Conservation (phyloP, 2,329 filamentous ascomycete species). For the Talaromyces atroroseus region DNA sequence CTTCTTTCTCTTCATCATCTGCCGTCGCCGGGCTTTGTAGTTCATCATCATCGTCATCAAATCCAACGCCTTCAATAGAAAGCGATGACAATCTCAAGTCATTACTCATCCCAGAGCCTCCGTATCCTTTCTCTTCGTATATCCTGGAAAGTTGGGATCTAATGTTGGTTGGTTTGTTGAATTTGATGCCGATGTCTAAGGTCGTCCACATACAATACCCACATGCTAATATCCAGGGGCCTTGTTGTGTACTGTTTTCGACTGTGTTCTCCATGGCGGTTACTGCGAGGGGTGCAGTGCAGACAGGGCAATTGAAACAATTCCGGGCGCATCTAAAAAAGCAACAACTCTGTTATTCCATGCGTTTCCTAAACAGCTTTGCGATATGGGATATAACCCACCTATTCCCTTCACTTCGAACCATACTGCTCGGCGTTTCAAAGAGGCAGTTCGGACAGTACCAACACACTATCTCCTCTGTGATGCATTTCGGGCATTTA, state of each 20-base stretch:
- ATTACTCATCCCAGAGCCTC: constrained; percentile 31
- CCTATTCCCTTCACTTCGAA: constrained; percentile 91
- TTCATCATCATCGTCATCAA: neutral
- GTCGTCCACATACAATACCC: constrained; percentile 92
- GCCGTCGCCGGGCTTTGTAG: constrained; percentile 16
- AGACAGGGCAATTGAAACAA: constrained; percentile 92
- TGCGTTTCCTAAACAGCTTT: neutral
- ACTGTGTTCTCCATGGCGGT: constrained; percentile 60
- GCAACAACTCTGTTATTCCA: constrained; percentile 15
- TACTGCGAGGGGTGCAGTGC: constrained; percentile 72
- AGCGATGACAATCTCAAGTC: constrained; percentile 36
- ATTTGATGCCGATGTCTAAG: constrained; percentile 80
- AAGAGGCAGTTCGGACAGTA: constrained; percentile 95
- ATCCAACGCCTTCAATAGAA: constrained; percentile 22
- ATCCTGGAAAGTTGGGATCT: constrained; percentile 71
- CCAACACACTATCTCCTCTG: constrained; percentile 90
- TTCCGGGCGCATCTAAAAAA: constrained; percentile 73
- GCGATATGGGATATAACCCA: constrained; percentile 29
- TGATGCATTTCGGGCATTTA: constrained; percentile 83
- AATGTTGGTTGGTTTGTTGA: constrained; percentile 84
- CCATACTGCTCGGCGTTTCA: constrained; percentile 87
- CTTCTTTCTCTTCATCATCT: constrained; percentile 21
- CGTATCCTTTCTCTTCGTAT: constrained; percentile 44
- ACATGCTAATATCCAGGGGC: constrained; percentile 75
- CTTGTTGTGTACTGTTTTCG: constrained; percentile 38